Conservation (phyloP, 1,139 yeast genomes). For the Eremothecium gossypii region DNA sequence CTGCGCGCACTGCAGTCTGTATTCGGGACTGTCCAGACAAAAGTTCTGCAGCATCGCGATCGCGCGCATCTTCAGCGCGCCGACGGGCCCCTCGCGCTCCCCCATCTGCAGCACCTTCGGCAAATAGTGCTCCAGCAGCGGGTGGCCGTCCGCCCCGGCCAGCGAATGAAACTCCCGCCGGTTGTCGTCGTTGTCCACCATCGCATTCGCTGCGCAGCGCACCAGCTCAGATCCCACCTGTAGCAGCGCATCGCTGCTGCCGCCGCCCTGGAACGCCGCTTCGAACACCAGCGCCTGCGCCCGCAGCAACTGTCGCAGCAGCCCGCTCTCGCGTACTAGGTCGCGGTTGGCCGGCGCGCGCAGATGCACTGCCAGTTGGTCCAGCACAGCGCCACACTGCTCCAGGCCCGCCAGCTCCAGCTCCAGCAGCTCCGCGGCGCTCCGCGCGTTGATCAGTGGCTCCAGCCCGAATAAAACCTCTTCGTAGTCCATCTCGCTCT, state of each 20-base stretch:
- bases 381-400: conserved; percentile 18
- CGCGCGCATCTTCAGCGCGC: conserved; percentile 20
- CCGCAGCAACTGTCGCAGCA: conserved; percentile 15
- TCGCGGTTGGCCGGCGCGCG: conserved; percentile 25
- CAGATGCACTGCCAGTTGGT: conserved; percentile 25
- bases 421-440: conserved; percentile 13
- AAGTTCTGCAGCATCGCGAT: conserved; percentile 24
- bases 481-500: conserved; percentile 27
- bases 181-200: conserved; percentile 27
- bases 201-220: conserved; percentile 26
- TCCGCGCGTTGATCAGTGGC: conserved; percentile 20
- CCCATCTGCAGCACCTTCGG: conserved; percentile 12
- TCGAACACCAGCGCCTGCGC: conserved; percentile 12
- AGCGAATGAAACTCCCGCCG: conserved; percentile 16
- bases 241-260: conserved; percentile 9
- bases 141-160: conserved; percentile 7
- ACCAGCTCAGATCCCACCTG: conserved; percentile 22
- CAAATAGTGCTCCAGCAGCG: conserved; percentile 15
- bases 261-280: conserved; percentile 10
- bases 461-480: conserved; percentile 23
- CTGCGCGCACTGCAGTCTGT: conserved; percentile 11
- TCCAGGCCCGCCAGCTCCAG: conserved; percentile 12
- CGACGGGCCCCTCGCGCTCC: conserved; percentile 7
- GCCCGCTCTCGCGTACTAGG: conserved; percentile 23
- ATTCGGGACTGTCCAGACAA: conserved; percentile 19